phyloP scores from a whole-genome alignment of 2,329 filamentous ascomycete genomes.

The Clonostachys rhizophaga region DNA sequence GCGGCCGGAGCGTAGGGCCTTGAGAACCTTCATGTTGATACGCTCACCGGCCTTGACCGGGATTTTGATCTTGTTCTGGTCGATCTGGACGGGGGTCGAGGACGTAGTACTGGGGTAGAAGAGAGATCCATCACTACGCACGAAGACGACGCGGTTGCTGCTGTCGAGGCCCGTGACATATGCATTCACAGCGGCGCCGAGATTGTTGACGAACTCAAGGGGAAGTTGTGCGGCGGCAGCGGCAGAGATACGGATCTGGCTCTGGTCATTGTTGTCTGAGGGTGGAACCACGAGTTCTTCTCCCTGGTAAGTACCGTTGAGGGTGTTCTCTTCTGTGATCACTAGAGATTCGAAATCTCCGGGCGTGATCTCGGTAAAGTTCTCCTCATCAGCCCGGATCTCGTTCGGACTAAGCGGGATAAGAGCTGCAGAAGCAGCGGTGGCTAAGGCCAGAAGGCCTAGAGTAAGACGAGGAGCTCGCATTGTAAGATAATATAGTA shows the following conservation, averaged over 20 bases:
- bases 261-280: not conserved
- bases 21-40: constrained; percentile 30
- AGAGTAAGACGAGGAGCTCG: too few relatives aligned
- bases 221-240: constrained; percentile 7
- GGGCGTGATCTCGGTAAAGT: constrained; percentile 21
- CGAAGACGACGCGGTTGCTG: constrained; percentile 31
- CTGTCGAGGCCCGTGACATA: constrained; percentile 40
- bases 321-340: constrained; percentile 28
- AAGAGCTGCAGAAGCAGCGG: too few relatives aligned
- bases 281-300: constrained; percentile 1
- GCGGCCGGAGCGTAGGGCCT: constrained; percentile 31
- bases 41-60: constrained; percentile 30
- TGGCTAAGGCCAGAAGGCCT: too few relatives aligned
- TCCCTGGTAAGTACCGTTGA: constrained; percentile 27
- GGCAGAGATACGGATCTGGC: too few relatives aligned
- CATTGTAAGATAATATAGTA: too few relatives aligned
- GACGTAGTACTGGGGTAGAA: constrained; percentile 33
- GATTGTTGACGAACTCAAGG: constrained; percentile 36
- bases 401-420: too few relatives aligned
- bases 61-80: constrained; percentile 39
- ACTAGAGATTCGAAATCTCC: constrained; percentile 22
- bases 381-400: not conserved
- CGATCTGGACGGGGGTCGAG: constrained; percentile 25
- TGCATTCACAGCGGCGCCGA: constrained; percentile 28
- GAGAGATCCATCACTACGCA: constrained; percentile 30